Evolutionary conservation across 129 eudicot genomes (phyloP), one percentile per base, ranked within the genome.

Genomic region (Gnaphalium uliginosum): DNA sequence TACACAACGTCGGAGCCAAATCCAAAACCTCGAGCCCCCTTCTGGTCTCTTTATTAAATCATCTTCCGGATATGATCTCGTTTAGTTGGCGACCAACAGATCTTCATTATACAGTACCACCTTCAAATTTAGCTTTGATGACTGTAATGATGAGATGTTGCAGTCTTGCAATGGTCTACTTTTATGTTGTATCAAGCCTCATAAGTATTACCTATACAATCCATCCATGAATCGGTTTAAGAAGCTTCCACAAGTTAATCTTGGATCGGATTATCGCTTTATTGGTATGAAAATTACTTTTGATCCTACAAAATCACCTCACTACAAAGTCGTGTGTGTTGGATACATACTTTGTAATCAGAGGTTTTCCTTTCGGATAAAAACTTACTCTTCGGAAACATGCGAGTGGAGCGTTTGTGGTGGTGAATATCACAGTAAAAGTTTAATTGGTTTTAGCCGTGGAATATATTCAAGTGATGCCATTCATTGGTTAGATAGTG

Each of bases 351-450:
- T 0, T 2, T 19, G 35, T 21, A 13, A 8, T 11, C 0, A 0
- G 10, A 6, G 8, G 9, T 11, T 6, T 25, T 10, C 0, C 67
- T 3, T 61, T 61, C 66, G 10, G 5, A 61, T 61, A 61, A 5
- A 26, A 35, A 62, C 68, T 27, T 62, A 62, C 68, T 62, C 68
- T 26, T 62, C 68, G 4, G 8, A 62, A 62, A 62, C 68, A 62
- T 4, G 68, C 14, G 14, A 14, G 8, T 62, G 68, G 37, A 62
- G 41, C 26, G 35, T 61, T 24, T 26, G 37, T 15, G 9, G 6
- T 26, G 67, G 26, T 61, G 1, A 22, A 26, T 61, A 9, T 9
- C 1, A 1, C 67, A 27, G 10, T 8, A 0, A 0, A 2, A 0
- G 17, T 25, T 61, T 61, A 10, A 0, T 0, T 4, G 68, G 68